These are phyloP conservation scores for Verticillium longisporum DNA, from an alignment of 2,329 filamentous ascomycete genomes.

Conservation along the genomic window DNA sequence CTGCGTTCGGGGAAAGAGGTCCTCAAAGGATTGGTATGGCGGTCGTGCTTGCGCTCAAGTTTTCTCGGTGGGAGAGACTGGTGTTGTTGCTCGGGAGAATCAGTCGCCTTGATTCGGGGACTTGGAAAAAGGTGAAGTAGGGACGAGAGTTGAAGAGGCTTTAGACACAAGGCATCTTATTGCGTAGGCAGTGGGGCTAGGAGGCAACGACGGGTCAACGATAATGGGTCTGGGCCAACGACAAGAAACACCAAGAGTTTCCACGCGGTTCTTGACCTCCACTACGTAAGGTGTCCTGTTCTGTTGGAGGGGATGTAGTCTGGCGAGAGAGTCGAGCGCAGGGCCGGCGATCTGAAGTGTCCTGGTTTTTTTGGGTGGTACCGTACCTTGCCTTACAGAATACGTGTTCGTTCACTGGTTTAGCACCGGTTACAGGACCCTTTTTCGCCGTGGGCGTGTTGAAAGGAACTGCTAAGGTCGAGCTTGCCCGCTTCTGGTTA, in stretches of 20 bases:
- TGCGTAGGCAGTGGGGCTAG: constrained; percentile 10
- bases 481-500: constrained; percentile 6
- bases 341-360: neutral
- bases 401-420: constrained; percentile 14
- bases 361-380: neutral
- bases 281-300: neutral
- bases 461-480: neutral
- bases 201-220: constrained; percentile 8
- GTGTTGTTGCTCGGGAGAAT: neutral
- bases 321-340: neutral
- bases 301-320: neutral
- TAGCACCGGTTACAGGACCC: neutral
- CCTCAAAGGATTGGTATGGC: neutral
- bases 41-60: neutral
- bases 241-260: constrained; percentile 10
- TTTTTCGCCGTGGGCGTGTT: constrained; percentile 8
- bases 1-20: neutral
- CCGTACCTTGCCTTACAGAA: neutral
- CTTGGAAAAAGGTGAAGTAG: neutral
- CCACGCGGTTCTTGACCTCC: constrained; percentile 6
- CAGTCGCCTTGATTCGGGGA: neutral
- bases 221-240: neutral
- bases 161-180: constrained; percentile 8
- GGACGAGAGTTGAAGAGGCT: constrained; percentile 7
- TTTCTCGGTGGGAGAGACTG: neutral